A percentile compares a stretch with the other conserved stretches of the same genome.
Evolutionary conservation across 192 early-diverging fungal species (phyloP).

Genomic region (Backusella tarrabulga): DNA sequence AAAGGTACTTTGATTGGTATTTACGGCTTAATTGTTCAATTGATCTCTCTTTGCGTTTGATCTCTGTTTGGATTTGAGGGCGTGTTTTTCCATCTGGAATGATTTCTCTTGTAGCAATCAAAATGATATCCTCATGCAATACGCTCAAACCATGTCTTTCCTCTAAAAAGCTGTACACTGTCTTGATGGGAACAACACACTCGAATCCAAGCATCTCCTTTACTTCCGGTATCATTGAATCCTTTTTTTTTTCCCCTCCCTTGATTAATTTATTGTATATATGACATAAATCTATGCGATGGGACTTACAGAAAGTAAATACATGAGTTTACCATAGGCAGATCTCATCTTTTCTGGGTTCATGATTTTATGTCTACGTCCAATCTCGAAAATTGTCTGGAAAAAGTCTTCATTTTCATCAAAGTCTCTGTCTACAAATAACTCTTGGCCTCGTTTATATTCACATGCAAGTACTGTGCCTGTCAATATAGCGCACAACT

Average conservation of each 20-base stretch:
- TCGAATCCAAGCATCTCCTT: slow-evolving; percentile 78
- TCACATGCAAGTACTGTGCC: slow-evolving; percentile 85
- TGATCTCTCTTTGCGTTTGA: slow-evolving; percentile 87
- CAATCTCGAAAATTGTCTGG: slow-evolving; percentile 68
- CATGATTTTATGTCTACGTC: slow-evolving; percentile 82
- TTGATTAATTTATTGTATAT: too few species aligned
- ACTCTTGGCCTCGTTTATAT: slow-evolving; percentile 77
- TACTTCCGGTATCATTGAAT: slow-evolving; percentile 69
- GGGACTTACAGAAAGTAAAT: slow-evolving; percentile 66
- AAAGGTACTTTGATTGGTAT: slow-evolving; percentile 62
- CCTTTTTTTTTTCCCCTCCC: slow-evolving; percentile 41
- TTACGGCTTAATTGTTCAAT: slow-evolving; percentile 84
- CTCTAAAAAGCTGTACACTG: slow-evolving; percentile 79
- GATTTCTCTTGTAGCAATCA: slow-evolving; percentile 72
- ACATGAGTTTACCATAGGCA: slow-evolving; percentile 96
- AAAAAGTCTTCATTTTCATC: slow-evolving; percentile 81
- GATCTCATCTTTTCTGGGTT: slow-evolving; percentile 96
- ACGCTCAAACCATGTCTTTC: slow-evolving; percentile 62
- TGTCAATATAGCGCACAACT: slow-evolving; percentile 92
- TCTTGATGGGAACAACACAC: slow-evolving; percentile 85
- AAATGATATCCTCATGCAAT: slow-evolving; percentile 80
- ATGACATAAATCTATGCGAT: too few species aligned
- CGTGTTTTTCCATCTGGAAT: slow-evolving; percentile 64
- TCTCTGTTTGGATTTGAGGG: slow-evolving; percentile 76
- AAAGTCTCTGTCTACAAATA: slow-evolving; percentile 65